Base-by-base conservation (phyloP, 176 grass and related monocot species). In the Paspalum vaginatum region DNA sequence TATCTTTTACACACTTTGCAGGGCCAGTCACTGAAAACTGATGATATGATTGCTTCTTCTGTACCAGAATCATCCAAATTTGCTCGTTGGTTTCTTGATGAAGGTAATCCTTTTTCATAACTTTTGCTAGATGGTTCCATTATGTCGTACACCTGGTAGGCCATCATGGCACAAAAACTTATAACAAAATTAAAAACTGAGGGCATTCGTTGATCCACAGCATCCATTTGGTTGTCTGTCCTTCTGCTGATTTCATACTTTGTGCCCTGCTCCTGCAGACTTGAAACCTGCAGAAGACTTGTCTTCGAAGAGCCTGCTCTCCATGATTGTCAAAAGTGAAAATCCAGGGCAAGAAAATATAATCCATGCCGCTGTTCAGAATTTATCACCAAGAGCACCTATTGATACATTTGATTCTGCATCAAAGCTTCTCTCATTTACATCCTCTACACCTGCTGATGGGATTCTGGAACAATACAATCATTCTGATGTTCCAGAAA, bases 41-140 rank as follows among this genome's bases (percentile, higher is more conserved):
- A 88, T 82, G 56, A 76, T 20, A 75, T 77, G 69, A 76, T 61
- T 54, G 56, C 54, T 68, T 60, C 84, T 68, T 75, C 78, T 68
- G 48, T 91, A 64, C 59, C 91, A 79, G 97, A 96, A 96, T 90
- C 93, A 68, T 99, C 97, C 49, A 99, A 99, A 81, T 99, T 99
- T 77, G 79, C 97, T 85, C 59, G 8, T 71, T 99, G 97, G 93
- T 99, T 91, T 76, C 42, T 41, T 58, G 67, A 93, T 81, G 90
- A 91, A 91, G 97, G 97, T 96, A 90, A 76, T 74, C 79, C 41
- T 69, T n/a, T 68, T 77, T 69, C 65, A 55, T 83, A 27, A 59
- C 49, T 63, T 48, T 53, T 67, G 10, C 16, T 59, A 49, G 41
- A 8, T 58, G 1, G 41, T 57, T 37, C 37, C 11, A 46, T 53